Evolutionary conservation across 495 filamentous ascomycete genomes (phyloP).

Genomic region (Tirmania nivea): DNA sequence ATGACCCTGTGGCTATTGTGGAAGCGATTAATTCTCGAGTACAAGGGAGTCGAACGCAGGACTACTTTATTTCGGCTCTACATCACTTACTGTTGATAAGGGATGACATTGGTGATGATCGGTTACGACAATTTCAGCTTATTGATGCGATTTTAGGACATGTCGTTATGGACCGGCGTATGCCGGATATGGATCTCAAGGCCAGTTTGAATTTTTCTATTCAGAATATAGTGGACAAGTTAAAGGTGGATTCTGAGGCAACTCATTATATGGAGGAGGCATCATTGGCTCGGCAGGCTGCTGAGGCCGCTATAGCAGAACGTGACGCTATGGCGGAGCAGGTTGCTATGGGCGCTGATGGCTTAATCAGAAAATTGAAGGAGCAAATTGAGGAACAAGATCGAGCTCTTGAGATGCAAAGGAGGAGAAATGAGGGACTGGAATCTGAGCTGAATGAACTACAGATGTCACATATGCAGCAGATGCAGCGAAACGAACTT

Average conservation of each 20-base stretch:
- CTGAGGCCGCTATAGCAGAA: constrained; percentile 86
- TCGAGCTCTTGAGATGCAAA: constrained; percentile 69
- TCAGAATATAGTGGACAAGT: constrained; percentile 76
- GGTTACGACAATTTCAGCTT: constrained; percentile 89
- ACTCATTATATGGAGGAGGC: constrained; percentile 79
- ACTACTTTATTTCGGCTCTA: constrained; percentile 88
- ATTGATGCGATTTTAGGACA: constrained; percentile 97
- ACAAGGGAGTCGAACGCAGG: constrained; percentile 60
- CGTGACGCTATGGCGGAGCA: constrained; percentile 90
- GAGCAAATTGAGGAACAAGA: constrained; percentile 82
- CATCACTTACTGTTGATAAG: constrained; percentile 88
- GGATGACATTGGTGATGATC: constrained; percentile 81
- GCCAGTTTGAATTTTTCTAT: constrained; percentile 95
- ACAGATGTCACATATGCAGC: constrained; percentile 68
- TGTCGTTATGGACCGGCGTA: constrained; percentile 88
- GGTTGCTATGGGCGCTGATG: constrained; percentile 80
- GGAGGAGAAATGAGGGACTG: constrained; percentile 61
- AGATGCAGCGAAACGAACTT: constrained; percentile 82
- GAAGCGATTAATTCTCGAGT: constrained; percentile 83
- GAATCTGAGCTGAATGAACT: constrained; percentile 78
- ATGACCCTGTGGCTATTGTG: constrained; percentile 76
- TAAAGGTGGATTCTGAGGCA: constrained; percentile 91
- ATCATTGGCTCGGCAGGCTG: constrained; percentile 66
- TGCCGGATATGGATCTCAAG: constrained; percentile 93
- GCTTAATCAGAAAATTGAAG: constrained; percentile 78